These are phyloP conservation scores for Phytophthora ohioensis DNA, from an alignment of 352 stramenopile genomes.

Conservation along the genomic window DNA sequence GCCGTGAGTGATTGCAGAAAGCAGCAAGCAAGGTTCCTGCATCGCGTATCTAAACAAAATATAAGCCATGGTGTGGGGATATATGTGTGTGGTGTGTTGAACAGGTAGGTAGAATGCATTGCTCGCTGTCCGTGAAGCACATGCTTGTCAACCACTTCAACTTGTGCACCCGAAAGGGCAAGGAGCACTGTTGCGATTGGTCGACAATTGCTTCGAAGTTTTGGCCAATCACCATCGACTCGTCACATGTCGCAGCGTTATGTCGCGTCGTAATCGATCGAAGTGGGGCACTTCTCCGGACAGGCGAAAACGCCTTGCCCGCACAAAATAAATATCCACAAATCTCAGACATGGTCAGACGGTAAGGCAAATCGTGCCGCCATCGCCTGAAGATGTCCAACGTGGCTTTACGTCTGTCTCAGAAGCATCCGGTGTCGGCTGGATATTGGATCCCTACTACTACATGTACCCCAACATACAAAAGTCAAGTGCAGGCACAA, in stretches of 20 bases:
- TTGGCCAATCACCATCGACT: constrained; percentile 21
- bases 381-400: constrained; percentile 6
- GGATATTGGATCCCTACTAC: constrained; percentile 12
- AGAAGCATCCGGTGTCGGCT: constrained; percentile 19
- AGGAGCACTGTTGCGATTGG: constrained; percentile 1
- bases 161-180: constrained; percentile 8
- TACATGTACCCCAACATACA: constrained; percentile 12
- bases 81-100: no score
- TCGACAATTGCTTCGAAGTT: constrained; percentile 9
- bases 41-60: constrained; percentile 23
- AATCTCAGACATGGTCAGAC: constrained; percentile 6
- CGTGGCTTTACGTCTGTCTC: constrained; percentile 22
- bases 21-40: not conserved
- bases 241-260: constrained; percentile 18
- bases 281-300: constrained; percentile 23
- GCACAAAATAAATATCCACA: not conserved
- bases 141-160: constrained; percentile 24
- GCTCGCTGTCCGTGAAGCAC: not conserved
- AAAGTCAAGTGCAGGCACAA: constrained; percentile 5
- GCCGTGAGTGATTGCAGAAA: constrained; percentile 18
- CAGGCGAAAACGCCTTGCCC: constrained; percentile 10
- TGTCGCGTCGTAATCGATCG: constrained; percentile 22
- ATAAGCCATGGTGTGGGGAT: constrained; percentile 8
- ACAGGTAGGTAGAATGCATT: not conserved
- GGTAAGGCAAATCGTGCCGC: not conserved